These are phyloP conservation scores for Euphorbia pulcherrima DNA, from an alignment of 345 rosid species.

Conservation along the genomic window DNA sequence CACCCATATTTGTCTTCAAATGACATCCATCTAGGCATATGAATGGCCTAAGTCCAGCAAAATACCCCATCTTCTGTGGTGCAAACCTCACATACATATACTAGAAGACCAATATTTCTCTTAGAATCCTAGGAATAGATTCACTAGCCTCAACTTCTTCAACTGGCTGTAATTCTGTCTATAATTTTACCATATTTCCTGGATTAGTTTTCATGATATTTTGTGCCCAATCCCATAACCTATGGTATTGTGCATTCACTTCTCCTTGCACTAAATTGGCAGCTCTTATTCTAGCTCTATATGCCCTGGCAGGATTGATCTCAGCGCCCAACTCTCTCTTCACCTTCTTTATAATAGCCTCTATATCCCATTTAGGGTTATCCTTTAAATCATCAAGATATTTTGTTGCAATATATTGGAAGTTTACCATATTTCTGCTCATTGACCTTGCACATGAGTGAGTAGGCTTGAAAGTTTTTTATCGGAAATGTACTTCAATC, in stretches of 20 bases:
- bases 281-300: background rate
- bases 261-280: background rate
- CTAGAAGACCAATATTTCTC: background rate
- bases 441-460: background rate
- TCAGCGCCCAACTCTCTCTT: background rate
- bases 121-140: background rate
- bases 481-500: too few relatives aligned
- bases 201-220: background rate
- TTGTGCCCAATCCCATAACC: background rate
- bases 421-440: background rate
- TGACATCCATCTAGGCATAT: background rate
- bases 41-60: background rate
- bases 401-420: background rate
- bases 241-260: background rate
- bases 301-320: background rate
- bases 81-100: background rate
- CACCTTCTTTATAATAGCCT: background rate
- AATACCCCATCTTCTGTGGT: background rate
- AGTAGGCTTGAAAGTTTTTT: background rate
- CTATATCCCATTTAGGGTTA: background rate
- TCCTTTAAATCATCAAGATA: background rate
- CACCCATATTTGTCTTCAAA: background rate
- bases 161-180: too few relatives aligned
- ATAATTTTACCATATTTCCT: background rate
- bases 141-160: background rate